Percentiles rank a stretch among this genome's conserved stretches.
Conservation (phyloP, 495 filamentous ascomycete genomes). For the Niebla homalea region DNA sequence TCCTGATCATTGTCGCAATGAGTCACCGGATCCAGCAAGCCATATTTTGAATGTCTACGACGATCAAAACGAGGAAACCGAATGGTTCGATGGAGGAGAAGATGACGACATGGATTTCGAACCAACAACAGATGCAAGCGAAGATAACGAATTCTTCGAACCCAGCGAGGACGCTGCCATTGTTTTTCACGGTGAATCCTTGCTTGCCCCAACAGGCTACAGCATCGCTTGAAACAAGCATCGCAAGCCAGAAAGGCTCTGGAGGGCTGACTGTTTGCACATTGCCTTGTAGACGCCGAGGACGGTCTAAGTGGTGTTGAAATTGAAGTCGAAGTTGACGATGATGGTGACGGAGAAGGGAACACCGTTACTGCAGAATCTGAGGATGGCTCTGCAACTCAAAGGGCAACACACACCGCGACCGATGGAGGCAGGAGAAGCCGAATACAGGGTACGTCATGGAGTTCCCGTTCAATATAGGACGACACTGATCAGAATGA, state of each 20-base stretch:
- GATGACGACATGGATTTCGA: conserved; percentile 40
- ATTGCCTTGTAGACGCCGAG: conserved; percentile 10
- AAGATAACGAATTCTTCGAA: conserved; percentile 23
- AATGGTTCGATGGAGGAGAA: conserved; percentile 32
- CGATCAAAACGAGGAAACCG: conserved; percentile 19
- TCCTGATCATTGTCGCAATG: not conserved
- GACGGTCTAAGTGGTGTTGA: conserved; percentile 27
- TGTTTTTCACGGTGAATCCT: conserved; percentile 25
- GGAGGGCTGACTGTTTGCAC: too few species aligned
- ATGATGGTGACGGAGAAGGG: conserved; percentile 25
- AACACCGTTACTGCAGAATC: conserved; percentile 24
- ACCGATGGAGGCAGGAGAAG: not conserved
- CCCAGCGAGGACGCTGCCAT: conserved; percentile 28
- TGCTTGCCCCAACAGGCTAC: not conserved
- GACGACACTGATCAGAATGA: not conserved
- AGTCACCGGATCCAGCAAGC: conserved; percentile 15
- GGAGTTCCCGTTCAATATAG: not conserved
- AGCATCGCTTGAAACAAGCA: not conserved
- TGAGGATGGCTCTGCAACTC: not conserved
- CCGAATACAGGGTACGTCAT: conserved; percentile 13
- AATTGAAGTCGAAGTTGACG: conserved; percentile 34
- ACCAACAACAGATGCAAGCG: conserved; percentile 26
- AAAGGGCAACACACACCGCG: not conserved
- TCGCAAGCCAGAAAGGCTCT: not conserved
- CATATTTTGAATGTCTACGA: conserved; percentile 15